phyloP scores from a whole-genome alignment of 495 filamentous ascomycete genomes.

The Aspergillus egyptiacus region DNA sequence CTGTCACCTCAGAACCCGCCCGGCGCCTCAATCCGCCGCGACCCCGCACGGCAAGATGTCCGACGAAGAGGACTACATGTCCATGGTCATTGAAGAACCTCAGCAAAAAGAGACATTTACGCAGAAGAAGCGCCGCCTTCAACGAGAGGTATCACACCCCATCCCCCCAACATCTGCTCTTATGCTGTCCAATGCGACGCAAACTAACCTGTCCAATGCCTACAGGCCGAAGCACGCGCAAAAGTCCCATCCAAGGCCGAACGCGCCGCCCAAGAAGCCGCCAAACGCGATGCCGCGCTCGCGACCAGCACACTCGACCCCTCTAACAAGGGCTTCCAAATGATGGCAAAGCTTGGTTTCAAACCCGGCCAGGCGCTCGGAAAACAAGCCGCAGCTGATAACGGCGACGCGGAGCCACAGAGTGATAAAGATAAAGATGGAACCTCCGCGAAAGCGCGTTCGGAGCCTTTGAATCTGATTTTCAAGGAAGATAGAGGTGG shows the following conservation, averaged over 20 bases:
- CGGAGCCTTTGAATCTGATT: conserved; percentile 61
- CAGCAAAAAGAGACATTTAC: conserved; percentile 50
- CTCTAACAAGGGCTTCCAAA: conserved; percentile 74
- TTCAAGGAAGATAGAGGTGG: conserved; percentile 81
- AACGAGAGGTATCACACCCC: conserved; percentile 44
- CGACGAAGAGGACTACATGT: conserved; percentile 62
- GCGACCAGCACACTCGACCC: conserved; percentile 60
- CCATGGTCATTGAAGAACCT: conserved; percentile 54
- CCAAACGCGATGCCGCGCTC: conserved; percentile 68
- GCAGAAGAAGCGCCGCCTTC: conserved; percentile 48
- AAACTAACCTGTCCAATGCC: too few relatives aligned
- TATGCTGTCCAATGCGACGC: too few relatives aligned
- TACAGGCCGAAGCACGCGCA: conserved; percentile 41
- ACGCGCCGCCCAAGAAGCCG: conserved; percentile 60
- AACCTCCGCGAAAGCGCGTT: conserved; percentile 23
- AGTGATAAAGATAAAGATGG: not conserved
- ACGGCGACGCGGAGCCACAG: conserved; percentile 2
- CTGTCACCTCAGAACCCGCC: not conserved
- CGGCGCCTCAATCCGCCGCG: not conserved
- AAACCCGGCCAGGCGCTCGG: conserved; percentile 66
- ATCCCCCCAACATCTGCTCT: not conserved
- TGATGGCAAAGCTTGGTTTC: conserved; percentile 98
- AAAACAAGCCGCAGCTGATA: conserved; percentile 37
- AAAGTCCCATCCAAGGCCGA: conserved; percentile 69
- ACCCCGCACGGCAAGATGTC: conserved; percentile 15